Base-by-base conservation (phyloP, 805 yeast species). In the Alloascoidea africana region DNA sequence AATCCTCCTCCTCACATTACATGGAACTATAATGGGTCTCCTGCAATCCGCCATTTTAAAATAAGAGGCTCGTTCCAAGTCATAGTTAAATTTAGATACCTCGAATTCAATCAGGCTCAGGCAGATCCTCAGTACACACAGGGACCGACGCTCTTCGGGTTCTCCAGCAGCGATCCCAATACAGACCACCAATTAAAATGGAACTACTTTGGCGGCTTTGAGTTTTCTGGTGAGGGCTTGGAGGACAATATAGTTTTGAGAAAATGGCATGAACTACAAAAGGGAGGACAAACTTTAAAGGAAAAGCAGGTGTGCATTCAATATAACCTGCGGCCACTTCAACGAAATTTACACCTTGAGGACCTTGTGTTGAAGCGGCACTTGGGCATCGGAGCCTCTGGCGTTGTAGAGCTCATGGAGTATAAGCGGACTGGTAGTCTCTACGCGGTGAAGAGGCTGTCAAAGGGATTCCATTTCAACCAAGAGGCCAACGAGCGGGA, bases 381-480 rank as follows among this genome's bases (percentile, higher is more conserved):
- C n/a, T 23, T 23, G n/a, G 30, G 30, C 13, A 23, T 23, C n/a
- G 30, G 30, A 8, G 30, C 30, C n/a, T 23, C 30, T 23, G 30
- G 30, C 8, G n/a, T 23, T 8, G 30, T 23, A 23, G 30, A 23
- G n/a, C n/a, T 23, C 8, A 23, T 23, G 30, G n/a, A 23, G n/a
- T 23, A 23, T 23, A 23, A 23, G 8, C 8, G n/a, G n/a, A 23
- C 30, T 23, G 30, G 30, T 23, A 8, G 13, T 23, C 30, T 23
- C n/a, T 23, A 23, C n/a, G 30, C 30, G n/a, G n/a, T 23, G n/a
- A 23, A 23, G n/a, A 8, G n/a, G n/a, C n/a, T 8, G 8, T 23
- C 30, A 23, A 23, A 23, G n/a, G 30, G 30, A 8, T 23, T 8
- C n/a, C 8, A 23, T 8, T 23, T 23, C n/a, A 23, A 23, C n/a